These are phyloP conservation scores for Chaetomium strumarium DNA, from an alignment of 2,329 filamentous ascomycete genomes.

Conservation along the genomic window DNA sequence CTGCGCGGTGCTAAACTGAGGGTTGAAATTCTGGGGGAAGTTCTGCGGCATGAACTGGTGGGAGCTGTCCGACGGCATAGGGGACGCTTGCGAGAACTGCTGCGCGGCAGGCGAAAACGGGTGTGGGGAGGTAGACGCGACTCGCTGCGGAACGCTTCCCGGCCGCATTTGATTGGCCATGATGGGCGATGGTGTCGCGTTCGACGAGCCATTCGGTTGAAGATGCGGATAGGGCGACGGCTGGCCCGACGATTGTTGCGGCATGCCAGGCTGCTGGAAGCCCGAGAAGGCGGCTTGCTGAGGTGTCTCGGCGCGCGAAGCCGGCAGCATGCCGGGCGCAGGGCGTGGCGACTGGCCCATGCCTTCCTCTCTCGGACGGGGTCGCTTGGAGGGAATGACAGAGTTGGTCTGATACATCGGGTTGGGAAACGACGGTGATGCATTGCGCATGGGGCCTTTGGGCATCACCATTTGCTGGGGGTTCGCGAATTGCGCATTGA, in stretches of 20 bases:
- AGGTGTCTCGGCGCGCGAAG: conserved; percentile 87
- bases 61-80: conserved; percentile 71
- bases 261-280: conserved; percentile 59
- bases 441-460: conserved; percentile 78
- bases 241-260: conserved; percentile 56
- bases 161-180: conserved; percentile 75
- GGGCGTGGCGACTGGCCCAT: conserved; percentile 76
- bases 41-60: conserved; percentile 65
- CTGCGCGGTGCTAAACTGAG: conserved; percentile 52
- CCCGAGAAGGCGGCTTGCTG: conserved; percentile 68
- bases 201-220: conserved; percentile 71
- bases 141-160: conserved; percentile 67
- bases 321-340: conserved; percentile 65
- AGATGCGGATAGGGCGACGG: conserved; percentile 75
- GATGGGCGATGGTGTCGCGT: conserved; percentile 87
- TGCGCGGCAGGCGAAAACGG: conserved; percentile 75
- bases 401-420: conserved; percentile 77
- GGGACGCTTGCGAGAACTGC: conserved; percentile 69
- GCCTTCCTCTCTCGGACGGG: conserved; percentile 75
- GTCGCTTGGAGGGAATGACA: conserved; percentile 84
- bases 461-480: conserved; percentile 62
- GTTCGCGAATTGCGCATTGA: conserved; percentile 56
- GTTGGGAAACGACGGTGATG: conserved; percentile 71
- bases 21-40: conserved; percentile 54
- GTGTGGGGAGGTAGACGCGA: conserved; percentile 88